Evolutionary conservation across 441 rosid genomes (phyloP), one percentile per base, ranked within the genome.

Genomic region (Gossypium schwendimanii): DNA sequence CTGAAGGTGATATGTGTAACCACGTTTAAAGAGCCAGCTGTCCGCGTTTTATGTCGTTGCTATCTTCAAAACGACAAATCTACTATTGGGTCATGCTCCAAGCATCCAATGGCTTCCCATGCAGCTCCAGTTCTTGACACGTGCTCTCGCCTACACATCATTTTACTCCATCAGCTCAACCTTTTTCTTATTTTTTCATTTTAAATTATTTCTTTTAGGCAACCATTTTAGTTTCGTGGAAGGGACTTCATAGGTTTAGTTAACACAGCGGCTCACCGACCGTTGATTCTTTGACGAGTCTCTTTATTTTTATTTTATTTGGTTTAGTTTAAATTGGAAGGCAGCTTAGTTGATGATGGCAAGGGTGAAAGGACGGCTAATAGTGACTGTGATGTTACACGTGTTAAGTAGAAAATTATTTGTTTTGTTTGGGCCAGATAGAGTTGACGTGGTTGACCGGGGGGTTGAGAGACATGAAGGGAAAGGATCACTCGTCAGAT

Each of bases 21-120:
- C 83, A 77, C 81, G 83, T 84, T 68, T 55, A 31, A 60, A 0
- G 3, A 55, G 75, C 80, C 81, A 77, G 63, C 60, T 79, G 83
- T 75, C 82, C 78, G 71, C 81, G 54, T 70, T 70, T 76, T 70
- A 0, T n/a, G 6, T 63, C 44, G 5, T 2, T 10, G 17, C 50
- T 66, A 28, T 21, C 60, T 68, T 17, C 72, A 52, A 68, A 67
- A 49, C 23, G 58, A 68, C 72, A 17, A 68, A 17, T 5, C 11
- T 17, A 10, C 1, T 2, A 11, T 52, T 17, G 36, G 18, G 5
- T 3, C 8, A 28, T 9, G 45, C 31, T 28, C 26, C 45, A 28
- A 68, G 33, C 15, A 26, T 50, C 60, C 20, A n/a, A 23, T 14
- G 45, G 76, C 49, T 70, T 63, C 71, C n/a, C 8, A 23, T 31